Base-by-base conservation (phyloP, 306 rosid genomes). In the Medicago lupulina region DNA sequence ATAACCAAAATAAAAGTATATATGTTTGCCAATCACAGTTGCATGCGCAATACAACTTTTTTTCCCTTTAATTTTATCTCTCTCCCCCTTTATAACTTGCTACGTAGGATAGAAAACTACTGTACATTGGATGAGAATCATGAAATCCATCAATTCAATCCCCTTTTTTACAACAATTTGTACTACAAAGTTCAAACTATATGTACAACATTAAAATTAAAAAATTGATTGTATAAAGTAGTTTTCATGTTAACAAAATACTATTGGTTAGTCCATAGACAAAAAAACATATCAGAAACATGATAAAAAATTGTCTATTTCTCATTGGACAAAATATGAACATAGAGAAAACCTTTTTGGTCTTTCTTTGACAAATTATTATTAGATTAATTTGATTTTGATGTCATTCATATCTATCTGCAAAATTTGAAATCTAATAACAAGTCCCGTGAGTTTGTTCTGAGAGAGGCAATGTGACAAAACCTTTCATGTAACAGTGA, bases 391-490 rank as follows among this genome's bases (percentile, higher is more conserved):
- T 8, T 11, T 13, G 14, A 31, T 74, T 8, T 11, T 13, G 14
- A 71, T 67, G 49, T 36, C 15, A 43, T 67, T 71, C 36, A 59
- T 70, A 23, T 9, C 70, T 61, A 61, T 61, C 62, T 71, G 70
- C 38, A 53, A 51, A 60, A 64, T 18, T 8, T 40, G 80, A 71
- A 74, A 85, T 71, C 77, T 71, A 82, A 67, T 71, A 71, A 67
- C 76, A 67, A 73, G 74, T 47, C 86, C 88, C 86, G 89, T 79
- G 86, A 80, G 84, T 50, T 79, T 61, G 43, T 75, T 46, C 81
- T 75, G 34, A 76, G 70, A 60, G 39, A 67, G 72, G 9, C 67
- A 74, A 74, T 65, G 59, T 77, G 82, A 77, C 40, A 54, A 59
- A 74, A 75, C 68, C 78, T 83, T 81, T 84, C 73, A 81, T 81